Evolutionary conservation across 352 stramenopile genomes (phyloP), one percentile per base, ranked within the genome.

Genomic region (Globisporangium takayamanum): DNA sequence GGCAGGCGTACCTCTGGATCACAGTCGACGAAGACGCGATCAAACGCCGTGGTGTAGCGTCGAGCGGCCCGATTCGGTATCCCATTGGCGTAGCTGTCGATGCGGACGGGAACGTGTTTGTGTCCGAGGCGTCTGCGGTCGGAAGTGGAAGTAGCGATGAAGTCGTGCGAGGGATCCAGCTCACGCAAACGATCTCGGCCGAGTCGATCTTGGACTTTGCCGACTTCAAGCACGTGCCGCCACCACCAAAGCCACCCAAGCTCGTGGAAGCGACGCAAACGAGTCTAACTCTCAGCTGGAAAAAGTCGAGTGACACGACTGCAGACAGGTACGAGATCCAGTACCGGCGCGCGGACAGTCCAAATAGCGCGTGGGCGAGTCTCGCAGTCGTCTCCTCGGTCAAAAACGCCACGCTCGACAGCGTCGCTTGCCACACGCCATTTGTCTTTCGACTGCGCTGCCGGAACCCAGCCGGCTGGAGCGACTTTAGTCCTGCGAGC

Each of bases 301-400:
- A 83, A 48, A 77, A 76, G 39, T 72, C 79, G 25, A 44, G 36
- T 0, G 78, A 89, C 54, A 78, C 78, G 50, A 91, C 82, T 0
- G 76, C 84, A 2, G 83, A 92, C 62, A 68, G 79, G 2, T 91
- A 89, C 59, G 83, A 92, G 54, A 55, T 90, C 20, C 83, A 92
- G 56, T 91, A 78, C 54, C 71, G 74, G 22, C 60, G 68, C 28
- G 69, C 65, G 6, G 70, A 90, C 33, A 84, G 72, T 48, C 50
- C 56, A 16, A 73, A 81, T 59, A 79, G 74, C 44, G 33, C 67
- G 0, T 92, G 83, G 83, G 53, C 60, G 1, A 70, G 66, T 0
- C 69, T 93, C 1, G 60, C 70, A 0, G 65, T 65, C 26, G 69
- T 72, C 28, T 66, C 66, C 0, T 55, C 68, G 0, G 67, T 66